Conservation (phyloP, 164 flowering plant species). For the Cinnamomum chago region DNA sequence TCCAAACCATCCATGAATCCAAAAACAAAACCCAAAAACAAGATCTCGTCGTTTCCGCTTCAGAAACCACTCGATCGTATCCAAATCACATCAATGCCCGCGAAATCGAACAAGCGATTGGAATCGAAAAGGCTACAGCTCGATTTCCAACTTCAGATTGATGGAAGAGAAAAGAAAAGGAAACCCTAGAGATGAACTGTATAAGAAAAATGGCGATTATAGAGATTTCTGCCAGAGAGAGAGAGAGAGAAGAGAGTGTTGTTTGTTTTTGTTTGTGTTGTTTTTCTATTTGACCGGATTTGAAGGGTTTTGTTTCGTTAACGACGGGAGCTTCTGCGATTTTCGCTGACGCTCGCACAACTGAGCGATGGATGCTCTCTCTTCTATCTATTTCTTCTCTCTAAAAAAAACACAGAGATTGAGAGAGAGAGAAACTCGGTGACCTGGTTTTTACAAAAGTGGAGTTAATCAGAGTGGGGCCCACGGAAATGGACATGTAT, state of each 20-base stretch:
- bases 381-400: too few species aligned
- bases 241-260: not conserved
- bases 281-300: slow-evolving; percentile 16
- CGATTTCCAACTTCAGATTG: not conserved
- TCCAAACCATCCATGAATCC: not conserved
- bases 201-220: not conserved
- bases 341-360: too few species aligned
- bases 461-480: too few species aligned
- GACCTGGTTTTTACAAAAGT: too few species aligned
- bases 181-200: not conserved
- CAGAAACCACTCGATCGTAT: not conserved
- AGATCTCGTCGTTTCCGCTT: not conserved
- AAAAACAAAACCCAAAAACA: not conserved
- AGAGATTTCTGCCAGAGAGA: not conserved
- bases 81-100: too few species aligned
- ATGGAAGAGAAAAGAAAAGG: not conserved
- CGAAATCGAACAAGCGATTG: not conserved
- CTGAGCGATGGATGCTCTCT: too few species aligned
- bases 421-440: too few species aligned
- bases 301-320: not conserved
- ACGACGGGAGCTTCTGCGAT: too few species aligned
- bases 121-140: not conserved
- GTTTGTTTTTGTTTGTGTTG: not conserved
- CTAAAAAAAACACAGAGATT: too few species aligned
- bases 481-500: too few species aligned